Conservation (phyloP, 169 alveolate genomes). For the Cryptosporidium parvum region DNA sequence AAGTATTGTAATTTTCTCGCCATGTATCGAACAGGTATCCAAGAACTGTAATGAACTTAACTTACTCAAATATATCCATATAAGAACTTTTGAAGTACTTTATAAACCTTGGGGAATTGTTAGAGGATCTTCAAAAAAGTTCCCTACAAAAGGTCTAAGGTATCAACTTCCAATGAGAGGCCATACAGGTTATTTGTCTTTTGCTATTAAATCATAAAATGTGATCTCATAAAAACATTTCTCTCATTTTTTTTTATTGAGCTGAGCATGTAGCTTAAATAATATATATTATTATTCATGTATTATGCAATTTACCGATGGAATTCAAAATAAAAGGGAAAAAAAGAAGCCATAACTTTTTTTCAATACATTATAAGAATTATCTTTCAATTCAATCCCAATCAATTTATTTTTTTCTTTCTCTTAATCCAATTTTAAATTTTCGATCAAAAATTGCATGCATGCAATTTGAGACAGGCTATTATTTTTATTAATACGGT, state of each 20-base stretch:
- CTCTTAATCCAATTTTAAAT: neutral
- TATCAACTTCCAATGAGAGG: constrained; percentile 75
- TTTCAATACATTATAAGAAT: neutral
- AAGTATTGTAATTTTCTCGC: constrained; percentile 88
- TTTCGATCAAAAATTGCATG: neutral
- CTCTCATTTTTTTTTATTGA: neutral
- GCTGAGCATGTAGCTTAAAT: neutral
- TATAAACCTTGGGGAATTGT: constrained; percentile 89
- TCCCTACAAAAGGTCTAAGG: constrained; percentile 53
- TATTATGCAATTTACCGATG: neutral
- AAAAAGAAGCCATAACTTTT: too few species aligned
- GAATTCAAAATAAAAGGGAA: neutral
- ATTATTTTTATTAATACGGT: neutral
- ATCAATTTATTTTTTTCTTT: too few species aligned
- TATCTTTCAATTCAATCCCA: neutral
- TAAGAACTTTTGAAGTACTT: constrained; percentile 87
- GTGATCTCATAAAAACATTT: neutral
- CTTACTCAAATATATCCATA: constrained; percentile 76
- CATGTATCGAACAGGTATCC: constrained; percentile 91
- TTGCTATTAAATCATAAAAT: constrained; percentile 42
- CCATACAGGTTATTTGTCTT: constrained; percentile 69
- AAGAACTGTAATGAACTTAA: constrained; percentile 80
- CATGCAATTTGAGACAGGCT: neutral
- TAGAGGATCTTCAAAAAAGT: constrained; percentile 58
- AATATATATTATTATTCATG: neutral